Conservation (phyloP, 2,329 filamentous ascomycete genomes). For the Ascochyta lentis region DNA sequence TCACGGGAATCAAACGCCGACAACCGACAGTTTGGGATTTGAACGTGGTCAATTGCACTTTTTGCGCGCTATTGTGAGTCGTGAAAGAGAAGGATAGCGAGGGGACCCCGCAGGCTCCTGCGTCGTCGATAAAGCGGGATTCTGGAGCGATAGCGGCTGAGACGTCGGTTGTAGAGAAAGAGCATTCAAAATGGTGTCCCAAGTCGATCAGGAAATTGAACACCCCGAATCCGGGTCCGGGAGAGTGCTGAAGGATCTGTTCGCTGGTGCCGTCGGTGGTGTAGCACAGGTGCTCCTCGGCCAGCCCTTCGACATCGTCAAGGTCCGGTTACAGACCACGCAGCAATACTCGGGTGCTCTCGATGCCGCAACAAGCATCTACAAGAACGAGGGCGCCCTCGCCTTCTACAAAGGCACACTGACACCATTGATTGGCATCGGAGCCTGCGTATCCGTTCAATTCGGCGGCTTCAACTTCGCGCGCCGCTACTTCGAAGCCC, state of each 20-base stretch:
- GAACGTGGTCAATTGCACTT: neutral
- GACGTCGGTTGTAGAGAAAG: neutral
- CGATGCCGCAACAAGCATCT: slow-evolving; percentile 82
- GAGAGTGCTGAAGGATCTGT: slow-evolving; percentile 79
- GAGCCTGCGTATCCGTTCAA: slow-evolving; percentile 95
- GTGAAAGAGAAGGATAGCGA: neutral
- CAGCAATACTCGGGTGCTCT: slow-evolving; percentile 80
- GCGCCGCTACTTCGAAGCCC: slow-evolving; percentile 80
- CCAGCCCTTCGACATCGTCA: slow-evolving; percentile 74
- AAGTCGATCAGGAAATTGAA: slow-evolving; percentile 51
- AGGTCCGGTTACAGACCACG: slow-evolving; percentile 93
- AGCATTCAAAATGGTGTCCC: slow-evolving; percentile 21
- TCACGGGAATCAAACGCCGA: neutral
- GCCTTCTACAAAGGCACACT: slow-evolving; percentile 99
- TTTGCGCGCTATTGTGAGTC: neutral
- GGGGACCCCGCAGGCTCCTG: slow-evolving; percentile 1
- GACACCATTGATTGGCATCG: slow-evolving; percentile 92
- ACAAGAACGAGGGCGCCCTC: slow-evolving; percentile 81
- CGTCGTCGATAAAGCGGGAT: slow-evolving; percentile 6
- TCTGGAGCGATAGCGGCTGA: slow-evolving; percentile 3
- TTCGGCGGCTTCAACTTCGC: slow-evolving; percentile 97
- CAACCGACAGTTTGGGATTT: too few species aligned
- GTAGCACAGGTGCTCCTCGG: slow-evolving; percentile 91
- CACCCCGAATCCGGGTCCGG: slow-evolving; percentile 42
- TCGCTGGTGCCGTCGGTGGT: slow-evolving; percentile 88